Evolutionary conservation across 2,329 filamentous ascomycete genomes (phyloP).

Genomic region (Colletotrichum karsti): DNA sequence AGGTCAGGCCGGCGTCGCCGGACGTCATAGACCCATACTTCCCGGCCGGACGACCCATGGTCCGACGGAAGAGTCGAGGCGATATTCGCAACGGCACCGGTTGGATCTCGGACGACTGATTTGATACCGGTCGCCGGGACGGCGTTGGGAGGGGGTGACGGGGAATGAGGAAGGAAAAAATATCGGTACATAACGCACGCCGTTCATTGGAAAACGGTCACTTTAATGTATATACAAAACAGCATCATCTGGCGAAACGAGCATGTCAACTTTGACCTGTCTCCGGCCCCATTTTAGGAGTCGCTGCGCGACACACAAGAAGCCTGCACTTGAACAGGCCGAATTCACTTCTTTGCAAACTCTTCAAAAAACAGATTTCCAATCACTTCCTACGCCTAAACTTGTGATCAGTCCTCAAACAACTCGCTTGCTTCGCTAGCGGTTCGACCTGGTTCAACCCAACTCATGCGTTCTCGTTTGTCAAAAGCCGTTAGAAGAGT

Average conservation of each 20-base stretch:
- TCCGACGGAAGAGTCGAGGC: conserved; percentile 3
- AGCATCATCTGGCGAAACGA: not conserved
- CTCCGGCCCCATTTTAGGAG: not conserved
- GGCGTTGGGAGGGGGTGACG: not conserved
- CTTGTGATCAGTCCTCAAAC: not conserved
- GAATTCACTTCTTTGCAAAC: conserved; percentile 4
- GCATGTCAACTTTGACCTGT: not conserved
- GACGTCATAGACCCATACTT: conserved; percentile 23
- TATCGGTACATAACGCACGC: not conserved
- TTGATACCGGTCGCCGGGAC: not conserved
- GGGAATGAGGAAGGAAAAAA: not conserved
- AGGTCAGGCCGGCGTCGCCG: conserved; percentile 1
- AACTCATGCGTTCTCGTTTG: not conserved
- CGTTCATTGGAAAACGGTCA: not conserved
- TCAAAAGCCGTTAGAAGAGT: not conserved
- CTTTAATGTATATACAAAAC: conserved; percentile 18
- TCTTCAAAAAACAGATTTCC: too few species aligned
- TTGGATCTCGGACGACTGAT: conserved; percentile 18
- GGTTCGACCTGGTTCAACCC: not conserved
- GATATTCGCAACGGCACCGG: conserved; percentile 7
- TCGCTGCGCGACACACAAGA: not conserved
- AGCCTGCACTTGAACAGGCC: not conserved
- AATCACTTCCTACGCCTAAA: not conserved
- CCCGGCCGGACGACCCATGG: conserved; percentile 18
- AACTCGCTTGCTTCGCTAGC: not conserved